These are phyloP conservation scores for Aspergillus sp. DNA, from an alignment of 2,329 filamentous ascomycete species.

Conservation along the genomic window DNA sequence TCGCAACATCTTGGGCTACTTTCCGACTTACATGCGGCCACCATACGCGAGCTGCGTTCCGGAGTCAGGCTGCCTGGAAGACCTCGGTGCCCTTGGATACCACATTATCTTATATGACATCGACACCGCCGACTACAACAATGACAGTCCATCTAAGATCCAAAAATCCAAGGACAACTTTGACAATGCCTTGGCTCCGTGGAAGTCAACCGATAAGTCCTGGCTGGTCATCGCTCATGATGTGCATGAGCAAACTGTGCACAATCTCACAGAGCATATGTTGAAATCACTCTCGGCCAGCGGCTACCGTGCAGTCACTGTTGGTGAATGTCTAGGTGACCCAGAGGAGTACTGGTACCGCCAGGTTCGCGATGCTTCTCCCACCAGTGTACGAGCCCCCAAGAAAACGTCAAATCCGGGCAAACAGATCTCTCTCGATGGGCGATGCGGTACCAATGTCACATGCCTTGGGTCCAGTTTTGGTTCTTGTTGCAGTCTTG, in stretches of 20 bases:
- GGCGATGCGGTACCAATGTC: conserved; percentile 29
- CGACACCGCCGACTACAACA: conserved; percentile 45
- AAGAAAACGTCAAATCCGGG: neutral
- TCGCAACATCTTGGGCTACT: conserved; percentile 43
- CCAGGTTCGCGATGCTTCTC: conserved; percentile 24
- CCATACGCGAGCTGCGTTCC: conserved; percentile 42
- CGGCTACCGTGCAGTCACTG: conserved; percentile 36
- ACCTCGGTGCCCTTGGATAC: conserved; percentile 45
- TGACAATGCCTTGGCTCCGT: conserved; percentile 24
- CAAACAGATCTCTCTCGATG: conserved; percentile 21
- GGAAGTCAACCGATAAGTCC: conserved; percentile 23
- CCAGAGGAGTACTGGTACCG: conserved; percentile 38
- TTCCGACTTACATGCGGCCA: conserved; percentile 51
- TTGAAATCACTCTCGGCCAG: conserved; percentile 23
- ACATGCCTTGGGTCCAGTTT: conserved; percentile 31
- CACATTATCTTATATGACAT: conserved; percentile 45
- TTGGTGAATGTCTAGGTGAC: conserved; percentile 40
- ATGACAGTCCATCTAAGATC: conserved; percentile 32
- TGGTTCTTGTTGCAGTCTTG: conserved; percentile 27
- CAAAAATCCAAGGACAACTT: conserved; percentile 38
- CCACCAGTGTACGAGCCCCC: neutral
- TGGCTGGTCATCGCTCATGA: conserved; percentile 40
- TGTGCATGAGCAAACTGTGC: conserved; percentile 39
- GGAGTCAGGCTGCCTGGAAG: conserved; percentile 34
- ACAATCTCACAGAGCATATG: conserved; percentile 40